Percentiles rank a stretch among this genome's conserved stretches.
Conservation (phyloP, 2,329 filamentous ascomycete species). For the Pseudogymnoascus sp. region DNA sequence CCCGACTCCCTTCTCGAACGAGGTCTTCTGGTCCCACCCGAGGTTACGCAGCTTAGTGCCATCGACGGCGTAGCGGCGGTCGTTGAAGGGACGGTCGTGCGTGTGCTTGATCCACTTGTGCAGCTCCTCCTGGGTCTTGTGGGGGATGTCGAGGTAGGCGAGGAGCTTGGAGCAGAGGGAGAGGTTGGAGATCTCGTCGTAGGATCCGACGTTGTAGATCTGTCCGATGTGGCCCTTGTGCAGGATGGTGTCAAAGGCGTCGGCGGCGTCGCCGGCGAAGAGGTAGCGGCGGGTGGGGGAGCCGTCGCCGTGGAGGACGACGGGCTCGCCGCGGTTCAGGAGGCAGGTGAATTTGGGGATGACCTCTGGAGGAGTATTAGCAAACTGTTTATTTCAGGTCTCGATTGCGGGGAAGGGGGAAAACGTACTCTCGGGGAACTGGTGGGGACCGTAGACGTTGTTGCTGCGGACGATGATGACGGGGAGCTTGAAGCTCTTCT, state of each 20-base stretch:
- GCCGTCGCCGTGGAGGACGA: conserved; percentile 70
- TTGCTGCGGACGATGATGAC: conserved; percentile 74
- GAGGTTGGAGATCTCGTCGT: conserved; percentile 68
- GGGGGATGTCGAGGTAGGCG: conserved; percentile 48
- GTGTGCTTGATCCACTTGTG: conserved; percentile 64
- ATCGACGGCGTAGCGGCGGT: conserved; percentile 64
- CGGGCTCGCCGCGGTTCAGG: conserved; percentile 54
- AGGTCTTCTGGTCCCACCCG: conserved; percentile 61
- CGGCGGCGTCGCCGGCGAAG: conserved; percentile 69
- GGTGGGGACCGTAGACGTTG: conserved; percentile 79
- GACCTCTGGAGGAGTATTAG: conserved; percentile 47
- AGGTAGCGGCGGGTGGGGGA: conserved; percentile 67
- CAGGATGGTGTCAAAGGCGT: conserved; percentile 76
- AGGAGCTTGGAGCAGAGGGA: conserved; percentile 59
- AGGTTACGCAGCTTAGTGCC: conserved; percentile 57
- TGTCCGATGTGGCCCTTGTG: conserved; percentile 67
- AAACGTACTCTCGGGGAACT: conserved; percentile 70
- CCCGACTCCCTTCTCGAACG: conserved; percentile 53
- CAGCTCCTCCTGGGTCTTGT: conserved; percentile 43
- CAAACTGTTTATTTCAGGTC: neutral
- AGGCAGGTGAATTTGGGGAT: conserved; percentile 75
- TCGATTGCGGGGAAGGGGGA: neutral
- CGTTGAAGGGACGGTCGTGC: conserved; percentile 70
- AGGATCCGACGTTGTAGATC: conserved; percentile 74
- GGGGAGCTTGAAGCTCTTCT: conserved; percentile 73